Conservation (phyloP, 305 asterid genomes). For the Nicotiana rustica region DNA sequence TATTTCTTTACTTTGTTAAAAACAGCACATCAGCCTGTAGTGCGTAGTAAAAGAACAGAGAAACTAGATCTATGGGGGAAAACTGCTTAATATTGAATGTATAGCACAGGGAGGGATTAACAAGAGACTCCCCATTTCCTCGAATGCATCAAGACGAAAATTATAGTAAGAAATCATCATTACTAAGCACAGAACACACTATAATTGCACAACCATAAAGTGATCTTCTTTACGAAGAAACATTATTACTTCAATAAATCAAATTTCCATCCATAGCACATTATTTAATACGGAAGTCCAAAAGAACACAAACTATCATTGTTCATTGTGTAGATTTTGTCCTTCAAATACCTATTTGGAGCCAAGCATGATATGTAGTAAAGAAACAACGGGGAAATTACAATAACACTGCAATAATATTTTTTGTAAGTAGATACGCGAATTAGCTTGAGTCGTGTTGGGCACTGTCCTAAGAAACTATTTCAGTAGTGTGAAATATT, state of each 20-base stretch:
- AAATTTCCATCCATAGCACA: background rate
- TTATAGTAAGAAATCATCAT: background rate
- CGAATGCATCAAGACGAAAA: background rate
- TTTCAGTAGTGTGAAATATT: too few relatives aligned
- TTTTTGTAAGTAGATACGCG: too few relatives aligned
- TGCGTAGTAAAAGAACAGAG: background rate
- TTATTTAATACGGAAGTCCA: background rate
- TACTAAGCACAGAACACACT: background rate
- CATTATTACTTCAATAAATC: conserved; percentile 7
- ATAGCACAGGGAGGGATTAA: background rate
- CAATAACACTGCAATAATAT: too few relatives aligned
- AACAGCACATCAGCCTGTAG: background rate
- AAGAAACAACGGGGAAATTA: too few relatives aligned
- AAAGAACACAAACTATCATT: background rate
- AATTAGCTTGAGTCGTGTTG: too few relatives aligned
- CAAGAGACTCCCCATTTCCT: background rate
- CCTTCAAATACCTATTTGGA: background rate
- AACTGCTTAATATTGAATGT: background rate
- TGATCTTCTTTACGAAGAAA: background rate
- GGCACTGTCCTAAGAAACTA: too few relatives aligned
- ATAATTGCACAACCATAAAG: conserved; percentile 19
- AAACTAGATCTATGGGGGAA: background rate
- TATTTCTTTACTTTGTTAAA: background rate
- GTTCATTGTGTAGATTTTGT: background rate
- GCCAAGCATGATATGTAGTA: background rate